These are phyloP conservation scores for Saturnispora hagleri DNA, from an alignment of 805 yeast species.

Conservation along the genomic window DNA sequence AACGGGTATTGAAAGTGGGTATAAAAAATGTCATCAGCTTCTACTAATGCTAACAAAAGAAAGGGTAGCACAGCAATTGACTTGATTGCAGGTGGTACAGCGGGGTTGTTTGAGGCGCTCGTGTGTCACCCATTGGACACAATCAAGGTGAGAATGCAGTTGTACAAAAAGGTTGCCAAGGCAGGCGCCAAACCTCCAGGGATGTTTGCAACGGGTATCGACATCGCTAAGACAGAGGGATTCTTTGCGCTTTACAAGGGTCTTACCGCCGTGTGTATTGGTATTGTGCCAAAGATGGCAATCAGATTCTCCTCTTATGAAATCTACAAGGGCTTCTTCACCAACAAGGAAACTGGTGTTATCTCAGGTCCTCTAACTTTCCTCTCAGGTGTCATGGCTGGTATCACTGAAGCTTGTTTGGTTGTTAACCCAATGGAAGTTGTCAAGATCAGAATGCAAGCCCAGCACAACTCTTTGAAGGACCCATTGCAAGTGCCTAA, in stretches of 20 bases:
- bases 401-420: constrained; percentile 88
- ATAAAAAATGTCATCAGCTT: constrained; percentile 11
- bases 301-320: constrained; percentile 93
- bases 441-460: constrained; percentile 91
- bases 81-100: constrained; percentile 89
- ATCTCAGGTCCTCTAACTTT: constrained; percentile 71
- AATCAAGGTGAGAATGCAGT: constrained; percentile 94
- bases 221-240: constrained; percentile 72
- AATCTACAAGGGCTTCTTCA: constrained; percentile 64
- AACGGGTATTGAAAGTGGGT: not conserved
- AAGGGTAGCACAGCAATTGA: constrained; percentile 45
- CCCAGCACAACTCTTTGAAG: constrained; percentile 86
- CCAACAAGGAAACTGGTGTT: constrained; percentile 48
- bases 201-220: constrained; percentile 69
- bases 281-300: constrained; percentile 98
- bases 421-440: constrained; percentile 98
- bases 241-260: constrained; percentile 88
- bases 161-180: constrained; percentile 57
- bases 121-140: constrained; percentile 98
- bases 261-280: constrained; percentile 92
- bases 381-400: constrained; percentile 94
- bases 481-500: constrained; percentile 72
- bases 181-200: constrained; percentile 64
- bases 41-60: constrained; percentile 15
- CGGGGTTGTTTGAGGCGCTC: constrained; percentile 95